Percentiles rank a stretch among this genome's conserved stretches.
Conservation (phyloP, 768 basidiomycete genomes). For the Leccinellum rugosiceps region DNA sequence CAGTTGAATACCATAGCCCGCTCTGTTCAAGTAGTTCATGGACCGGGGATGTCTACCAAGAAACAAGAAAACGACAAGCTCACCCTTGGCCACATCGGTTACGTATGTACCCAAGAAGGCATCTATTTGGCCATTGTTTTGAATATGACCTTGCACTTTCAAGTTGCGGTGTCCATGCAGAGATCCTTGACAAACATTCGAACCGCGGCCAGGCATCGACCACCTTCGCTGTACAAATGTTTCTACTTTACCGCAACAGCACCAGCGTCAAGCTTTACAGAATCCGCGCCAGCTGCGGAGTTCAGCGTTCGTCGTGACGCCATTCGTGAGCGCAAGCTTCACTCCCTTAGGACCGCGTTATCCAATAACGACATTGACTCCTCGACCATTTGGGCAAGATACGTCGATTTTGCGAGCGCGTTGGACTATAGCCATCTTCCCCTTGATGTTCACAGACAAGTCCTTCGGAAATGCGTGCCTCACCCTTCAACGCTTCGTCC, state of each 20-base stretch:
- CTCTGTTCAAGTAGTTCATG: too few relatives aligned
- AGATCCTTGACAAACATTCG: slow-evolving; percentile 22
- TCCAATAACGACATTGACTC: slow-evolving; percentile 35
- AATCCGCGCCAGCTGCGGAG: slow-evolving; percentile 4
- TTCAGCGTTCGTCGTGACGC: slow-evolving; percentile 5
- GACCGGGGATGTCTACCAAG: too few relatives aligned
- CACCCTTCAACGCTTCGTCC: slow-evolving; percentile 43
- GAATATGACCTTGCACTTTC: neutral
- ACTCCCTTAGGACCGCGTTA: slow-evolving; percentile 29
- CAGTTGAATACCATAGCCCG: too few relatives aligned
- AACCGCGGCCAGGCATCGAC: slow-evolving; percentile 7
- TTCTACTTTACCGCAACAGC: slow-evolving; percentile 12
- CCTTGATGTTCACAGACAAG: slow-evolving; percentile 62
- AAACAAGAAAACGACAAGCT: too few relatives aligned
- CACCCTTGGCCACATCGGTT: too few relatives aligned
- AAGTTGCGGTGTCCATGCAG: slow-evolving; percentile 15
- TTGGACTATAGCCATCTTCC: slow-evolving; percentile 52
- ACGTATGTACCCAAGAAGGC: neutral
- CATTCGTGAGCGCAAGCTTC: slow-evolving; percentile 26
- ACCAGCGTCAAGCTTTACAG: neutral
- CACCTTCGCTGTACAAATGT: slow-evolving; percentile 4
- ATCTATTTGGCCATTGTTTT: neutral
- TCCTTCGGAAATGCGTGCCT: slow-evolving; percentile 64
- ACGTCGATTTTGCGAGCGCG: slow-evolving; percentile 52
- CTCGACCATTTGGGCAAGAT: slow-evolving; percentile 61